Evolutionary conservation across 2,329 filamentous ascomycete genomes (phyloP), one percentile per base, ranked within the genome.

Genomic region (Macrophomina tecta): DNA sequence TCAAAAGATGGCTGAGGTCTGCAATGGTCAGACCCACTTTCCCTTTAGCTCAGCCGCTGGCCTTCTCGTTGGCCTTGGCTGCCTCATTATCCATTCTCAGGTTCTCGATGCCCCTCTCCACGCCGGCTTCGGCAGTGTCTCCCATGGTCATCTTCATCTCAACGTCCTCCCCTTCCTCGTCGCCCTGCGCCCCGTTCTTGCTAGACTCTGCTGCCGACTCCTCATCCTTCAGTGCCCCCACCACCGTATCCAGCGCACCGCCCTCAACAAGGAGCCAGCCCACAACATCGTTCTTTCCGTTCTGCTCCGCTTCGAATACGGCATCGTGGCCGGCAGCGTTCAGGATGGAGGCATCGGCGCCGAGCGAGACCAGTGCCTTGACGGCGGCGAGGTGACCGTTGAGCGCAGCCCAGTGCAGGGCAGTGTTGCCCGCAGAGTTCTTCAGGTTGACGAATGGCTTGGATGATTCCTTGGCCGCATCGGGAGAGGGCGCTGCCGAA

Each of bases 321-420:
- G 82, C 81, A 68, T 83, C 90, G 73, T 97, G 92, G 34, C 96
- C 93, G 56, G 91, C 91, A 75, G 90, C 87, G 76, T 98, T 98
- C 74, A 89, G 89, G 38, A 93, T 82, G 11, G 89, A 89, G 4
- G 93, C 89, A 67, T 93, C 90, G 1, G 93, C 93, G 2, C 93
- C 93, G 2, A 88, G 83, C 52, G 89, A 88, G 1, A 97, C 84
- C 12, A 99, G 85, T 0, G 89, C 80, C 81, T 94, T 91, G 6
- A 97, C 92, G 3, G 89, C 87, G 5, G 90, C 87, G 3, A 98
- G 82, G 74, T 97, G 94, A 1, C 94, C 94, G 65, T 96, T 95
- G 65, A 97, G 82, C 0, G 93, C 91, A 0, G 94, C 94, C 94
- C 94, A 98, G 81, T 99, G 95, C 67, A 99, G 83, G 0, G 93